Percentiles rank a stretch among this genome's conserved stretches.
These are phyloP conservation scores for Phanerochaete carnosa DNA, from an alignment of 768 basidiomycete genomes.

Conservation along the genomic window DNA sequence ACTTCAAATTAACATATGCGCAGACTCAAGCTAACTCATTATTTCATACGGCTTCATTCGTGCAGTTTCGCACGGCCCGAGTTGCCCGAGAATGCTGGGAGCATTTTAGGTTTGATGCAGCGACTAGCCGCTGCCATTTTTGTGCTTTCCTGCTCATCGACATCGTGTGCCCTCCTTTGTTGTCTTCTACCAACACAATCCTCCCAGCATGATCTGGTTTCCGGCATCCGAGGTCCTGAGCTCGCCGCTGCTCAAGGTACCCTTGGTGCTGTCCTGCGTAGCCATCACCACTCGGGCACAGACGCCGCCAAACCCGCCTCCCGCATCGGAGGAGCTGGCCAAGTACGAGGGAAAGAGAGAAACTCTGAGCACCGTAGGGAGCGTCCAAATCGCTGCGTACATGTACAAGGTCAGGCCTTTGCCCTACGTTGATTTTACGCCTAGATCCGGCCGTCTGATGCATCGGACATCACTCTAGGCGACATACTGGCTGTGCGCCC, in stretches of 20 bases:
- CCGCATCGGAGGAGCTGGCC: background rate
- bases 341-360: background rate
- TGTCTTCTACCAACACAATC: background rate
- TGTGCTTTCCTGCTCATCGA: too few species aligned
- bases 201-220: background rate
- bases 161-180: too few species aligned
- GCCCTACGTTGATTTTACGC: too few species aligned
- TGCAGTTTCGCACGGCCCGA: too few species aligned
- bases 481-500: background rate
- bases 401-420: background rate
- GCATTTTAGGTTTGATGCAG: too few species aligned
- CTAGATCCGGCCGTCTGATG: background rate
- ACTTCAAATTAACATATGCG: too few species aligned
- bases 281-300: background rate
- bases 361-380: background rate
- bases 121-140: too few species aligned
- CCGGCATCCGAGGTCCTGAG: background rate
- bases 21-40: too few species aligned
- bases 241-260: constrained; percentile 5
- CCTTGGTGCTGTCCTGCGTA: background rate
- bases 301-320: background rate
- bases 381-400: background rate
- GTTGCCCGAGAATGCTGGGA: too few species aligned
- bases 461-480: background rate
- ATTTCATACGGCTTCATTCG: too few species aligned